Percentiles rank a stretch among this genome's conserved stretches.
Evolutionary conservation across 2,329 filamentous ascomycete species (phyloP).

Genomic region (Dactylellina leptospora): DNA sequence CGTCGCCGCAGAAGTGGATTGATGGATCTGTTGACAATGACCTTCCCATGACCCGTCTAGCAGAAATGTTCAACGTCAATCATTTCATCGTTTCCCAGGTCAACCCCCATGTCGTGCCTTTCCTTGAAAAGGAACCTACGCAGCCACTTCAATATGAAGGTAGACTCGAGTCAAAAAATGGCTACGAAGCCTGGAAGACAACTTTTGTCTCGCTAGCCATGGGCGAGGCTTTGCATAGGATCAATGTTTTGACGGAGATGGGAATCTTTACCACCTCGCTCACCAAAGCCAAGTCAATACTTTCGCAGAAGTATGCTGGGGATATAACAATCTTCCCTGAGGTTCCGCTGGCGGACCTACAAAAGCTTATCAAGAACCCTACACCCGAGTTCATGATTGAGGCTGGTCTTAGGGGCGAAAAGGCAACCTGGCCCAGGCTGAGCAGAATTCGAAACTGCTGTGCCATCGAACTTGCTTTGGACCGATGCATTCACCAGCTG

Average conservation of each 20-base stretch:
- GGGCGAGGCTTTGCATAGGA: constrained; percentile 79
- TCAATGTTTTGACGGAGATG: constrained; percentile 81
- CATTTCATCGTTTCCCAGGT: constrained; percentile 98
- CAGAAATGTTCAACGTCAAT: constrained; percentile 97
- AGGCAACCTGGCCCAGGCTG: constrained; percentile 90
- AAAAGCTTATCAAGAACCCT: constrained; percentile 82
- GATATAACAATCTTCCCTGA: constrained; percentile 94
- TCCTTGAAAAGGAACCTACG: constrained; percentile 73
- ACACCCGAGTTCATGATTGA: constrained; percentile 85
- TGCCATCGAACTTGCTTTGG: constrained; percentile 85
- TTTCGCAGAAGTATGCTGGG: constrained; percentile 90
- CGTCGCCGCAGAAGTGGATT: constrained; percentile 84
- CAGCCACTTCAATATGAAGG: constrained; percentile 26
- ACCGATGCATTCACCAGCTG: constrained; percentile 75
- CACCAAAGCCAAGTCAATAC: constrained; percentile 79
- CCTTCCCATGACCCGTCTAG: constrained; percentile 84
- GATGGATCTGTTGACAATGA: constrained; percentile 96
- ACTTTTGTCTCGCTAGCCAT: constrained; percentile 71
- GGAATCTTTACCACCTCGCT: constrained; percentile 81
- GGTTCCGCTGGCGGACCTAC: constrained; percentile 76
- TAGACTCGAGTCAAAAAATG: constrained; percentile 5
- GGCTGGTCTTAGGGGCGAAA: constrained; percentile 78
- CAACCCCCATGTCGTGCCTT: constrained; percentile 91
- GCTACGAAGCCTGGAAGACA: constrained; percentile 53
- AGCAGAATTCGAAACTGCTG: constrained; percentile 85